Percentiles rank a stretch among this genome's conserved stretches.
Conservation (phyloP, 1,284 basidiomycete species). For the Cronartium ribicola region DNA sequence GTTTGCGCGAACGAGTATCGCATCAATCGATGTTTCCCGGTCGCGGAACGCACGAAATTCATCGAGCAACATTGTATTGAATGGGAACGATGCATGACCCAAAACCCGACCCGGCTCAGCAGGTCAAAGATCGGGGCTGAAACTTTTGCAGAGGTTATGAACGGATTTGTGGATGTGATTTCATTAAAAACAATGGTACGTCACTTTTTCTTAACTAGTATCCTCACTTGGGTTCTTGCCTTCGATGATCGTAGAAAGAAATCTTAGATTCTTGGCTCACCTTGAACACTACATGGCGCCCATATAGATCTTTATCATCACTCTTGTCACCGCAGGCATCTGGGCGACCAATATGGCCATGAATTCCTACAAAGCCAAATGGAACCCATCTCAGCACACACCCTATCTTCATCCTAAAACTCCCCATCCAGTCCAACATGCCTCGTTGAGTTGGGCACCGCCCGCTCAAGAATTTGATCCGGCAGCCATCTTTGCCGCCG, state of each 20-base stretch:
- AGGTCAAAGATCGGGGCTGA: constrained; percentile 51
- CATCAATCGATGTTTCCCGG: constrained; percentile 31
- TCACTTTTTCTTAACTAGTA: not conserved
- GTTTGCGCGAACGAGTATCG: constrained; percentile 28
- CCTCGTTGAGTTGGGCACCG: not conserved
- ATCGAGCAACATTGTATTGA: constrained; percentile 39
- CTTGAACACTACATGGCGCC: not conserved
- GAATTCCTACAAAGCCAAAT: constrained; percentile 36
- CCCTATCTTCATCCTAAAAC: not conserved
- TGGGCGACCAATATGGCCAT: constrained; percentile 29
- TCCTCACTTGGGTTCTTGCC: not conserved
- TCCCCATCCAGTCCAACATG: not conserved
- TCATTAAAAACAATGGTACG: constrained; percentile 52
- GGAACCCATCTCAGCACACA: not conserved
- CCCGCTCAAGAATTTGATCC: not conserved
- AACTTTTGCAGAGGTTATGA: constrained; percentile 51
- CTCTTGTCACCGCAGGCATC: constrained; percentile 15
- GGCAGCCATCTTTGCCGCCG: not conserved
- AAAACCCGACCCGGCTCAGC: constrained; percentile 49
- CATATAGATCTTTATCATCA: constrained; percentile 22
- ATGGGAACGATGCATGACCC: constrained; percentile 49
- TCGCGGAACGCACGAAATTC: constrained; percentile 21
- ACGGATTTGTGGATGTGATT: constrained; percentile 52
- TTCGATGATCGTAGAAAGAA: not conserved
- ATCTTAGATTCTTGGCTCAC: not conserved